Evolutionary conservation across 73 alveolate species (phyloP), one percentile per base, ranked within the genome.

Genomic region (Tetrahymena malaccensis): DNA sequence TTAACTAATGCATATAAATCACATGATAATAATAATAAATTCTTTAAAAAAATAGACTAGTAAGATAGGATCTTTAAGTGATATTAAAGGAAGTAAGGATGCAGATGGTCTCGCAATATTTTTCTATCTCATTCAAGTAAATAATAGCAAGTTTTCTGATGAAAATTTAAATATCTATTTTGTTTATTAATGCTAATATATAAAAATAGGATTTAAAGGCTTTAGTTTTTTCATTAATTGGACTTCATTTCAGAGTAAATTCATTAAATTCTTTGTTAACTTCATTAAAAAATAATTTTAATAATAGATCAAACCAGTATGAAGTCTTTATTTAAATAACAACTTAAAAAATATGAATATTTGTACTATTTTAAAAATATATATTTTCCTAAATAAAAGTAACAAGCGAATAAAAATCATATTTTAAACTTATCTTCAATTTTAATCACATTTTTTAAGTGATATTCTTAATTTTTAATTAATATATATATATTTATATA

Each of bases 171-270:
- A 37, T 11, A 12, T 35, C 4, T 19, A 17, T 35, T n/a, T n/a
- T n/a, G n/a, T n/a, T n/a, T n/a, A n/a, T n/a, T n/a, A 25, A 43
- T 27, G 0, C 6, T 19, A 22, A n/a, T 43, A n/a, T 16, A 8
- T 38, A 55, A 35, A 96, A 70, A 70, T n/a, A 98, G 95, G 99
- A 99, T 94, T 95, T 99, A 94, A 98, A 98, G 96, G 96, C 98
- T 96, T 95, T 98, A 44, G 99, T 98, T 33, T 97, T 98, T 93
- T 83, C 98, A 44, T 95, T 98, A 85, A 98, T 99, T 40, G 97
- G 98, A 34, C 96, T 99, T 85, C 99, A 98, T 96, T 99, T 99
- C 98, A 97, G 99, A 99, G 97, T 98, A 43, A 97, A 95, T n/a
- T 70, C 4, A n/a, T 70, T 70, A 70, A 12, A 70, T 25, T 25